phyloP scores from a whole-genome alignment of 768 basidiomycete genomes.

The Leucogyrophana mollusca region DNA sequence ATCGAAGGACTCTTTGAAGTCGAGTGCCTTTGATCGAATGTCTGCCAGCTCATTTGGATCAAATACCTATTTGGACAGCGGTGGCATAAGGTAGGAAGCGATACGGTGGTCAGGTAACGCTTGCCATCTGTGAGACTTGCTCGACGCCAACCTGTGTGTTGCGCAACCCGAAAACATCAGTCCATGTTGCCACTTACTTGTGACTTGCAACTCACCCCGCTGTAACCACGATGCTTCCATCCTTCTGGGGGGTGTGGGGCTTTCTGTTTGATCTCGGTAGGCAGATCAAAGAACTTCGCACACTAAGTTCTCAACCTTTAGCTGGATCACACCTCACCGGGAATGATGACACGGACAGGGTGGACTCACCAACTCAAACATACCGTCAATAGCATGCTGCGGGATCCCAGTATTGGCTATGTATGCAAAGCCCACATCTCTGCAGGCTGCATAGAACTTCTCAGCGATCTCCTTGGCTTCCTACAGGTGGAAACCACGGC shows the following conservation, averaged over 20 bases:
- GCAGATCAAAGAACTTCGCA: conserved; percentile 36
- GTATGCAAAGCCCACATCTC: conserved; percentile 46
- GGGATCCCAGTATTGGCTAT: conserved; percentile 42
- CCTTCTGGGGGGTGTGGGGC: conserved; percentile 47
- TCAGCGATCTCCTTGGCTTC: conserved; percentile 14
- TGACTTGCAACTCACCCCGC: conserved; percentile 12
- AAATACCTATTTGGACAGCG: conserved; percentile 23
- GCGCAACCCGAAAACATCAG: too few relatives aligned
- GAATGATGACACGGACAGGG: background rate
- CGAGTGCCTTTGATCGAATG: conserved; percentile 31
- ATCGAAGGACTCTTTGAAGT: conserved; percentile 55
- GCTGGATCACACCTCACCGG: background rate
- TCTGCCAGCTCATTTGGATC: conserved; percentile 27
- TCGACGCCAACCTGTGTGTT: conserved; percentile 37
- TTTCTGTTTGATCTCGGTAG: conserved; percentile 37
- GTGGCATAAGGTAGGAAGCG: background rate
- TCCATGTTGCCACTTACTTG: too few relatives aligned
- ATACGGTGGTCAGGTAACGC: background rate
- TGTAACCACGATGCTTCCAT: conserved; percentile 43
- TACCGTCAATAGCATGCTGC: conserved; percentile 32
- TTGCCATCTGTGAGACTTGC: conserved; percentile 31
- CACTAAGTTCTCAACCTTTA: conserved; percentile 26
- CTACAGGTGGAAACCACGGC: conserved; percentile 3
- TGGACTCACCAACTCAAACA: conserved; percentile 41
- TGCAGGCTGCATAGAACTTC: conserved; percentile 15